phyloP scores from a whole-genome alignment of 768 basidiomycete genomes.

The Leccinum subtestaceum region DNA sequence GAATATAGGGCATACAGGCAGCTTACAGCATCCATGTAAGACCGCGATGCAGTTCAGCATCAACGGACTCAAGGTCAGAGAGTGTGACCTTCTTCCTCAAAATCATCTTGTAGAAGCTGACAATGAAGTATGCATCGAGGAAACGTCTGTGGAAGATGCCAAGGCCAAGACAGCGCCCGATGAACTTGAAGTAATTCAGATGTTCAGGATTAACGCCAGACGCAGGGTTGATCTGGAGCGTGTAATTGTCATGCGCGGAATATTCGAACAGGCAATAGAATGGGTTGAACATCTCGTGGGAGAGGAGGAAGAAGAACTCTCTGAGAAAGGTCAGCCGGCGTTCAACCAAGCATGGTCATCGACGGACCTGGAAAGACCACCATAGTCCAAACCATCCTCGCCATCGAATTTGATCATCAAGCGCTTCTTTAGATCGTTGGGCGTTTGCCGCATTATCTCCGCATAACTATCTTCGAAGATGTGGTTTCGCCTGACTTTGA shows the following conservation, averaged over 20 bases:
- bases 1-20: conserved; percentile 11
- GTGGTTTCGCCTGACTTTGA: conserved; percentile 96
- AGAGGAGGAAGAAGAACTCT: conserved; percentile 99
- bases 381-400: conserved; percentile 98
- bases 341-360: not conserved
- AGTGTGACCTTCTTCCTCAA: conserved; percentile 95
- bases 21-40: conserved; percentile 98
- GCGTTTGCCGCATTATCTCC: conserved; percentile 99
- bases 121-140: conserved; percentile 98
- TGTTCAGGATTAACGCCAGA: conserved; percentile 99
- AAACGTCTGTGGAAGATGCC: conserved; percentile 99
- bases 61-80: conserved; percentile 93
- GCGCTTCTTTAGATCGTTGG: conserved; percentile 96
- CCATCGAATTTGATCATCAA: conserved; percentile 99
- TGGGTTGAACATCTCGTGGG: conserved; percentile 99
- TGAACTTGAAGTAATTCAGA: conserved; percentile 99
- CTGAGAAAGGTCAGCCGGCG: conserved; percentile 39
- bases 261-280: conserved; percentile 99
- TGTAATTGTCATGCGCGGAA: conserved; percentile 99
- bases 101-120: conserved; percentile 99
- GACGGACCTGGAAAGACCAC: conserved; percentile 88
- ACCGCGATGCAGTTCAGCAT: conserved; percentile 90
- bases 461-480: conserved; percentile 99
- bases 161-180: conserved; percentile 90
- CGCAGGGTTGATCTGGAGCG: conserved; percentile 97